Base-by-base conservation (phyloP, 768 basidiomycete genomes). In the Rhizopogon vinicolor region DNA sequence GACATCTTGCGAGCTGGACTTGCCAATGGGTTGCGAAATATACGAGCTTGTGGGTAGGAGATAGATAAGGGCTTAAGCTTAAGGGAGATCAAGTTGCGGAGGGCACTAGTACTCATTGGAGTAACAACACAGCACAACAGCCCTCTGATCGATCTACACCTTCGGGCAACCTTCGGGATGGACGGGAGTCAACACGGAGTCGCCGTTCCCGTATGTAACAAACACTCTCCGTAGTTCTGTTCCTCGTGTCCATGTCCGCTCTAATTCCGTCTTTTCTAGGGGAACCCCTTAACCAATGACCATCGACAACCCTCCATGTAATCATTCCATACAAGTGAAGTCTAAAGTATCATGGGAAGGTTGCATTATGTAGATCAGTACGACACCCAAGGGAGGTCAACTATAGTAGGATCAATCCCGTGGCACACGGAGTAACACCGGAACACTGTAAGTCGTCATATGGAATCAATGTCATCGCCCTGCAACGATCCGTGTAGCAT, bases 401-500 rank as follows among this genome's bases (percentile, higher is more conserved):
- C 9, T n/a, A 19, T 19, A 18, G 35, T 37, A 37, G 5, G 5
- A 3, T 10, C 5, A 19, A 41, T 16, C 46, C 13, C 45, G 19
- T 33, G 45, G 33, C 3, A 33, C 39, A 39, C 39, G 39, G 39
- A 18, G n/a, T n/a, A 18, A 41, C 7, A 18, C 33, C 46, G 46
- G 45, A 31, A 46, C 12, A 46, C 18, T 12, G 29, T 10, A 12
- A 18, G 12, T 7, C 5, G 2, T 6, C 25, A 7, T 25, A 14
- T 37, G 31, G 16, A 19, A 50, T 3, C 9, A 35, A 6, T 31
- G 9, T 48, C 60, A 74, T 18, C 75, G 73, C 1, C 73, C 74
- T 41, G 69, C 70, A 22, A 63, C 52, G 44, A 76, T 62, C 56
- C 71, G 65, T 16, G 69, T 59, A 48, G 62, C 56, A 2, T 71